These are phyloP conservation scores for Prunus yedoensis DNA, from an alignment of 331 rosid genomes.

Conservation along the genomic window DNA sequence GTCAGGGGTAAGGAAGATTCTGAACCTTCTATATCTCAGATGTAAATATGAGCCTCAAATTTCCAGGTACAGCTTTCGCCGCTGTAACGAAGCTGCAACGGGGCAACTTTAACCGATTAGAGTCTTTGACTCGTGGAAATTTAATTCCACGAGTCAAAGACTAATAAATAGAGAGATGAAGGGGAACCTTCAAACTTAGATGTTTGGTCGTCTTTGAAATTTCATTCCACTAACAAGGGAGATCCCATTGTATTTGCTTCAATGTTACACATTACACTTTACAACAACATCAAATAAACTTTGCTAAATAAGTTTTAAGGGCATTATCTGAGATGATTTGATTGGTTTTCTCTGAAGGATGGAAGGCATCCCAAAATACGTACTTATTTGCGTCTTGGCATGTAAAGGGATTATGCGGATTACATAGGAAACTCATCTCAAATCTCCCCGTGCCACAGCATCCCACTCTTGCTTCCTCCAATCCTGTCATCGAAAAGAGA, in stretches of 20 bases:
- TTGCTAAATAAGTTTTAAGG: conserved; percentile 32
- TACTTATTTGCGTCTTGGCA: conserved; percentile 59
- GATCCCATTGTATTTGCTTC: background rate
- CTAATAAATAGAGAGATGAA: background rate
- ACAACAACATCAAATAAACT: conserved; percentile 33
- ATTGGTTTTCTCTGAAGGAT: conserved; percentile 51
- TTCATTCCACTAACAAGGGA: background rate
- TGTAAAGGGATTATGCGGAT: conserved; percentile 49
- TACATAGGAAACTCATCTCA: conserved; percentile 60
- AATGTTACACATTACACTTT: background rate
- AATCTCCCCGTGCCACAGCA: conserved; percentile 65
- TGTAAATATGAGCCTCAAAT: no score
- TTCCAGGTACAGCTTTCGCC: no score
- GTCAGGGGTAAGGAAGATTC: no score
- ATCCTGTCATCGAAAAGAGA: conserved; percentile 36
- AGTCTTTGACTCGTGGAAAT: no score
- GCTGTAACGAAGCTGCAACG: no score
- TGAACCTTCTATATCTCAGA: no score
- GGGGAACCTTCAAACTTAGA: background rate
- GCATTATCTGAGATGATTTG: conserved; percentile 41
- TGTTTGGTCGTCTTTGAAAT: background rate
- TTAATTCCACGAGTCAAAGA: no score
- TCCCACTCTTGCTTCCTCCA: conserved; percentile 30
- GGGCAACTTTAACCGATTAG: no score
- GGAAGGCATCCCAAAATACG: conserved; percentile 75